Base-by-base conservation (phyloP, 768 basidiomycete genomes). In the Calocera viscosa region DNA sequence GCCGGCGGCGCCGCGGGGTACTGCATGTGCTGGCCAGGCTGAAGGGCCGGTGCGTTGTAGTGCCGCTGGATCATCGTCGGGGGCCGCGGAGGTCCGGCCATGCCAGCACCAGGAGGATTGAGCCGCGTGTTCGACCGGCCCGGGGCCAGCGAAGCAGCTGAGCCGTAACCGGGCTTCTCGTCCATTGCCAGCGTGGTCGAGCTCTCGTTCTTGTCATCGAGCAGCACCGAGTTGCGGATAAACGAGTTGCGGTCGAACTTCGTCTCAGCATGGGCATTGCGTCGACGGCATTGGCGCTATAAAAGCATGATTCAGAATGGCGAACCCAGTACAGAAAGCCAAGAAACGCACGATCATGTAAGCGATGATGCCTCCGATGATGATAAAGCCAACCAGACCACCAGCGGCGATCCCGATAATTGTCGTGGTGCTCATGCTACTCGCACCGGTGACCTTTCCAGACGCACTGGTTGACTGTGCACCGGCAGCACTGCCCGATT, bases 51-150 rank as follows among this genome's bases (percentile, higher is more conserved):
- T 5, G 66, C 2, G 69, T 66, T 40, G 64, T 49, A 26, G 69
- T 80, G 81, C 53, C 78, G 78, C 71, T 87, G 82, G 64, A 84
- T 80, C 86, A 87, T 87, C 32, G 81, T 78, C n/a, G 86, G 86
- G 19, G 86, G 84, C 24, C 83, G 81, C 19, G 83, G 83, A 28
- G 14, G 14, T 28, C 53, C 53, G 53, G 53, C 53, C 11, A 60
- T 60, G 30, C 53, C 26, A 60, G 30, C 53, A 60, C 53, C 53
- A 12, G 30, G 53, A 28, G 26, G 53, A 8, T 16, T 32, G 16
- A 60, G 22, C 53, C 22, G 11, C 10, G 53, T 16, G 53, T 60
- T 60, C 7, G 53, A 60, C 5, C 30, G 53, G 2, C 14, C 26
- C 26, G 19, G 24, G 5, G 53, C 26, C 30, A 28, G 53, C 16